Evolutionary conservation across 129 eudicot genomes (phyloP).

Genomic region (Dittrichia graveolens): DNA sequence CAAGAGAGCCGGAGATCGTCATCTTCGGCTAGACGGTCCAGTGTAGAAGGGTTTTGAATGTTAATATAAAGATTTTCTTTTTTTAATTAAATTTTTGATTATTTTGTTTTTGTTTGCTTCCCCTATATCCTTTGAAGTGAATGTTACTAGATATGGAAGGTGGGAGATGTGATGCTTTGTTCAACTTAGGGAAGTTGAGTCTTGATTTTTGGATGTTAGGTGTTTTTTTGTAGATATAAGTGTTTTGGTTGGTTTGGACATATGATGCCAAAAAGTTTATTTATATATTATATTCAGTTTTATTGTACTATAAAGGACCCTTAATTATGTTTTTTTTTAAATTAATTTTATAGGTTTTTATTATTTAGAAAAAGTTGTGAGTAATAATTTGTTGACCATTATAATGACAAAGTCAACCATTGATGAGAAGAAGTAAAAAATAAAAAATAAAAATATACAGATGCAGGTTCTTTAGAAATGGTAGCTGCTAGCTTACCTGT

Average conservation of each 20-base stretch:
- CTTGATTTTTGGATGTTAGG: slow-evolving; percentile 21
- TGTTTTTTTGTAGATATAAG: slow-evolving; percentile 45
- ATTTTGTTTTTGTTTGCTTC: slow-evolving; percentile 28
- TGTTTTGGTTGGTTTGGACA: slow-evolving; percentile 41
- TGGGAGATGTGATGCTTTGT: slow-evolving; percentile 39
- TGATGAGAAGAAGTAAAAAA: too few species aligned
- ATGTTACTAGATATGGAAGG: slow-evolving; percentile 42
- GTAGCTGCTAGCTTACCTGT: too few species aligned
- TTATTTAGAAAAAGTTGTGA: not conserved
- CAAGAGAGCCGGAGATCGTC: slow-evolving; percentile 63
- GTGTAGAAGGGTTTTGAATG: slow-evolving; percentile 87
- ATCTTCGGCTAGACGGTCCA: slow-evolving; percentile 60
- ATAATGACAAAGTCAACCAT: too few species aligned
- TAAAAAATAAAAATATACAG: too few species aligned
- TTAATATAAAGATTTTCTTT: slow-evolving; percentile 44
- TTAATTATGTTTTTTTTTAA: not conserved
- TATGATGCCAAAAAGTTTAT: slow-evolving; percentile 31
- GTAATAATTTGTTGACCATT: too few species aligned
- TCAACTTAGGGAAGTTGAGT: slow-evolving; percentile 29
- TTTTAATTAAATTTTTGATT: slow-evolving; percentile 20
- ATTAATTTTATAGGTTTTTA: not conserved
- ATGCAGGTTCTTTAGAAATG: too few species aligned
- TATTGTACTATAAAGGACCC: slow-evolving; percentile 11
- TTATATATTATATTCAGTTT: slow-evolving; percentile 33
- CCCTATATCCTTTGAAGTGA: slow-evolving; percentile 25